Base-by-base conservation (phyloP, 2,329 filamentous ascomycete genomes). In the Emericellopsis atlantica region DNA sequence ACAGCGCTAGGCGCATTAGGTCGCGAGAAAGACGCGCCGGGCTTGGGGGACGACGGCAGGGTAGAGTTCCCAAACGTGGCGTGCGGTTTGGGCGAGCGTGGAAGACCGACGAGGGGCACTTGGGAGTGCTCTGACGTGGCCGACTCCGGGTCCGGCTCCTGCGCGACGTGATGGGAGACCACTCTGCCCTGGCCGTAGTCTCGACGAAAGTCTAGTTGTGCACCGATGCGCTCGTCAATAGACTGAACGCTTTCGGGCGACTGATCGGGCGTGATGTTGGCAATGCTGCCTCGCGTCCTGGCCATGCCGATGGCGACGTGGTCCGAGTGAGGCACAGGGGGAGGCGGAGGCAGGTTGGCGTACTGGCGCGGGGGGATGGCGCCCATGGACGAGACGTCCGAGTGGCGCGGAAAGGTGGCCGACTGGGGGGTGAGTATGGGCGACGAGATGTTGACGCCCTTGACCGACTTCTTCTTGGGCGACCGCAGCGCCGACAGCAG, bases 371-470 rank as follows among this genome's bases (percentile, higher is more conserved):
- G 76, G 11, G 72, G 64, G 40, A 81, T 74, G 38, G 69, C 48
- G 51, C 62, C 71, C 64, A 79, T 68, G 54, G 80, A 76, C 48
- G 74, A 70, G 21, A 72, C 67, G 14, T 66, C 64, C 2, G 73
- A 69, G 12, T 66, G 58, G n/a, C 66, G 64, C 2, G 74, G 70
- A 48, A 80, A 81, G 3, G 70, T 74, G 3, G 63, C 68, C 2
- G 76, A 75, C 60, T 72, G 70, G 12, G 77, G 76, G 8, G 76
- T 81, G 65, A 77, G 72, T 49, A 81, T 76, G 39, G 77, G 77
- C 1, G 76, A 78, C 11, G 77, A 81, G 49, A 81, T 81, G 52
- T 56, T 70, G 46, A 81, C 57, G 16, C 63, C 69, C 51, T 66
- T 70, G 40, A 62, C 56, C 45, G 69, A 57, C 57, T 66, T 74